Evolutionary conservation across 2,329 filamentous ascomycete species (phyloP), one percentile per base, ranked within the genome.

Genomic region (Venturia asperata): DNA sequence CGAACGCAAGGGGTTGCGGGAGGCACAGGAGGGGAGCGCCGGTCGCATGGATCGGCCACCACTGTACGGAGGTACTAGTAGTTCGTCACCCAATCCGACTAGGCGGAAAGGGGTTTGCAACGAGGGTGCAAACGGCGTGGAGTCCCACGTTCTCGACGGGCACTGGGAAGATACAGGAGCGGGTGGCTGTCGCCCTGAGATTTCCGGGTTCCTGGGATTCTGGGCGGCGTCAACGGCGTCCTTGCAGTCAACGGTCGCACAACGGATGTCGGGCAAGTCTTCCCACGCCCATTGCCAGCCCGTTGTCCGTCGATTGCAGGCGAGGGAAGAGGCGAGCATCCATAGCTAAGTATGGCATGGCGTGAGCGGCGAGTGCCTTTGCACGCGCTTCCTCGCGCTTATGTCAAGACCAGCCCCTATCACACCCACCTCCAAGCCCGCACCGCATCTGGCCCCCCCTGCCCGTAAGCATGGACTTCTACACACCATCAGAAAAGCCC

Each of bases 341-440:
- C n/a, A n/a, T n/a, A n/a, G n/a, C n/a, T n/a, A n/a, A n/a, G n/a
- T n/a, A n/a, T n/a, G n/a, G n/a, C n/a, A 41, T 41, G 39, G 39
- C 17, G 7, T 21, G 45, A 21, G n/a, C 45, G 45, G 27, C 24
- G 24, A 34, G 49, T 55, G 19, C 49, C 47, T n/a, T 27, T 52
- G 47, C 21, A n/a, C 21, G 49, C 49, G 49, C 49, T 56, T 56
- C 27, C 30, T 56, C 11, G 49, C 49, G 49, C 27, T 56, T 34
- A 56, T 17, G 49, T 34, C 2, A 11, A 56, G 27, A 17, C 52
- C 52, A 34, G 30, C 52, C 52, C 52, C 52, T 58, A 58, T 58
- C 52, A 37, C 52, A 15, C 49, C 24, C 30, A 27, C 24, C 6
- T 34, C 49, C 30, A 56, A 34, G 3, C 49, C 49, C 30, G 49